Conservation (phyloP, 495 filamentous ascomycete species). For the Penicillium silybi region DNA sequence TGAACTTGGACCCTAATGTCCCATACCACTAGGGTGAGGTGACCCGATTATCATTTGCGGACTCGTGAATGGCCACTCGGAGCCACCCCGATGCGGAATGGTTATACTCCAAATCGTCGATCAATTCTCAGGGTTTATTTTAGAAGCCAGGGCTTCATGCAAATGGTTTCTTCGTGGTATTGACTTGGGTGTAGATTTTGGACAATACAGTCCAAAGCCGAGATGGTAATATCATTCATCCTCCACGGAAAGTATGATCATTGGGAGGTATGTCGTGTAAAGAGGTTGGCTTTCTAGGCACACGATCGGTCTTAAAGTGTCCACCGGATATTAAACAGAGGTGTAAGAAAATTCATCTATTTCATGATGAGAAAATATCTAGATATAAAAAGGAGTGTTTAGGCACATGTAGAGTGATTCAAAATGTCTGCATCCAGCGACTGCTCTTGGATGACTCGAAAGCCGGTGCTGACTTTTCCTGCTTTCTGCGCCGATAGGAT, state of each 20-base stretch:
- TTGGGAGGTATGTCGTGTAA: too few species aligned
- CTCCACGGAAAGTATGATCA: too few species aligned
- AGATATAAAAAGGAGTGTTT: background rate
- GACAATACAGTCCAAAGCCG: too few species aligned
- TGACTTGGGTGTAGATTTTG: too few species aligned
- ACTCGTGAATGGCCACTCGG: constrained; percentile 2
- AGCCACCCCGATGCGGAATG: background rate
- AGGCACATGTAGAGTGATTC: background rate
- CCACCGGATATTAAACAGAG: too few species aligned
- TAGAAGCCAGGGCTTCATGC: too few species aligned
- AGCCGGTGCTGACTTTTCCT: background rate
- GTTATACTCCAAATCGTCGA: background rate
- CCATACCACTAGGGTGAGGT: background rate
- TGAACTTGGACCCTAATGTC: background rate
- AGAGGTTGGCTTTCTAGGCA: too few species aligned
- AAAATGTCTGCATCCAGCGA: background rate
- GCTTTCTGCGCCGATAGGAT: background rate
- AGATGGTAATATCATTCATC: too few species aligned
- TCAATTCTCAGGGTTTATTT: background rate
- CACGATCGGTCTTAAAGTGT: too few species aligned
- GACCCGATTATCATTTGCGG: constrained; percentile 3
- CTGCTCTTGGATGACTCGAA: background rate
- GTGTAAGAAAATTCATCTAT: too few species aligned
- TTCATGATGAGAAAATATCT: background rate
- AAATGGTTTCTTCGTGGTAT: too few species aligned